phyloP scores from a whole-genome alignment of 2,329 filamentous ascomycete species.

The Exserohilum turcica region DNA sequence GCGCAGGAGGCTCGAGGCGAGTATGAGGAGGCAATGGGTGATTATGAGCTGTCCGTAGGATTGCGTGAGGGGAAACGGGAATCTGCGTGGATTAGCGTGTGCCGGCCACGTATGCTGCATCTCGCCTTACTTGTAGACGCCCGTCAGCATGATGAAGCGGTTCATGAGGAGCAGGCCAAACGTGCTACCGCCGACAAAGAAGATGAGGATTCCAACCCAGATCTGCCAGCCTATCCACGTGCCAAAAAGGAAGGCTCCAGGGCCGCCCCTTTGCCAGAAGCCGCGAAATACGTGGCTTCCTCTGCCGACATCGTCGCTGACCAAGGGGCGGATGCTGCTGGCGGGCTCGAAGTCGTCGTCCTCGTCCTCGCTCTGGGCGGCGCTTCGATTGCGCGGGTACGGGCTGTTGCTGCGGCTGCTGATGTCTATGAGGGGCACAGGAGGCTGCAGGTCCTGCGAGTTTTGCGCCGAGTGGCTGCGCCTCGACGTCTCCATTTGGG shows the following conservation, averaged over 20 bases:
- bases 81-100: constrained; percentile 45
- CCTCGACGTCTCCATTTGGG: constrained; percentile 34
- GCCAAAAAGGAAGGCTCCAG: constrained; percentile 57
- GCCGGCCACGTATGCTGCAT: too few species aligned
- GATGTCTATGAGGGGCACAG: constrained; percentile 54
- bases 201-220: constrained; percentile 54
- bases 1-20: constrained; percentile 56
- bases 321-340: constrained; percentile 47
- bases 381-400: constrained; percentile 50
- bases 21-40: constrained; percentile 55
- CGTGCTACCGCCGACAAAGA: constrained; percentile 55
- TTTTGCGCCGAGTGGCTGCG: constrained; percentile 37
- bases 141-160: constrained; percentile 57
- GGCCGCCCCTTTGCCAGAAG: constrained; percentile 49
- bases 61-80: constrained; percentile 58
- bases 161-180: constrained; percentile 58
- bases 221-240: constrained; percentile 56
- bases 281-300: constrained; percentile 21
- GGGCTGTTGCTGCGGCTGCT: constrained; percentile 51
- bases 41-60: constrained; percentile 58
- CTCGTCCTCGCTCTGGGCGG: constrained; percentile 55
- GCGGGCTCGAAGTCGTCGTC: constrained; percentile 51
- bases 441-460: constrained; percentile 46
- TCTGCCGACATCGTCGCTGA: constrained; percentile 40
- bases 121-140: constrained; percentile 49